These are phyloP conservation scores for Murraya koenigii DNA, from an alignment of 345 rosid genomes.

Conservation along the genomic window DNA sequence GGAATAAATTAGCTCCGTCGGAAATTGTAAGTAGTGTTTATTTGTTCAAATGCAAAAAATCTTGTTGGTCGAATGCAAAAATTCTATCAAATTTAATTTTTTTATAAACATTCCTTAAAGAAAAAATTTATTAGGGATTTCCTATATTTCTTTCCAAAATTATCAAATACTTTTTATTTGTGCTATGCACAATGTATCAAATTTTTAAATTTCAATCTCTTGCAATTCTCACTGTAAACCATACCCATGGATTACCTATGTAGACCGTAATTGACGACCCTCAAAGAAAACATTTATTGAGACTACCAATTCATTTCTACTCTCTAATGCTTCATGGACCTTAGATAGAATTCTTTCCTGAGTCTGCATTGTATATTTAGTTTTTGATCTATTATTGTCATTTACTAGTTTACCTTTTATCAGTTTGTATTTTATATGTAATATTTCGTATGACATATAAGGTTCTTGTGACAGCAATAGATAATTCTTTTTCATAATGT, in stretches of 20 bases:
- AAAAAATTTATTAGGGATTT: no score
- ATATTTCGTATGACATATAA: no score
- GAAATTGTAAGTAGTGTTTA: background rate
- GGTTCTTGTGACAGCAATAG: background rate
- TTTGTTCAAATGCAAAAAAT: background rate
- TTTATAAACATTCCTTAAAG: no score
- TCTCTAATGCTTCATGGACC: background rate
- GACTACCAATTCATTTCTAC: background rate
- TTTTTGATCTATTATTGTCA: background rate
- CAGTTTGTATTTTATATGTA: no score
- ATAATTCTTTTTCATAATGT: no score
- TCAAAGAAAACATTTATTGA: no score
- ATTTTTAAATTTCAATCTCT: background rate
- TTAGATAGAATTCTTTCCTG: background rate
- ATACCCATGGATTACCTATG: no score
- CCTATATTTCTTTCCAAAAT: background rate
- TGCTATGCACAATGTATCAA: background rate
- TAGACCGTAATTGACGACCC: background rate
- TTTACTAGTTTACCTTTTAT: no score
- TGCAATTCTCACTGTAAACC: background rate
- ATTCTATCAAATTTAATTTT: no score
- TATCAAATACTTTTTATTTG: background rate
- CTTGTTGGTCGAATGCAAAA: background rate
- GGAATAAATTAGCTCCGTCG: background rate
- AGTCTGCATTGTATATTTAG: background rate